A percentile compares a stretch with the other conserved stretches of the same genome.
Evolutionary conservation across 75 land plant genomes (phyloP).

Genomic region (Selaginella moellendorffii): DNA sequence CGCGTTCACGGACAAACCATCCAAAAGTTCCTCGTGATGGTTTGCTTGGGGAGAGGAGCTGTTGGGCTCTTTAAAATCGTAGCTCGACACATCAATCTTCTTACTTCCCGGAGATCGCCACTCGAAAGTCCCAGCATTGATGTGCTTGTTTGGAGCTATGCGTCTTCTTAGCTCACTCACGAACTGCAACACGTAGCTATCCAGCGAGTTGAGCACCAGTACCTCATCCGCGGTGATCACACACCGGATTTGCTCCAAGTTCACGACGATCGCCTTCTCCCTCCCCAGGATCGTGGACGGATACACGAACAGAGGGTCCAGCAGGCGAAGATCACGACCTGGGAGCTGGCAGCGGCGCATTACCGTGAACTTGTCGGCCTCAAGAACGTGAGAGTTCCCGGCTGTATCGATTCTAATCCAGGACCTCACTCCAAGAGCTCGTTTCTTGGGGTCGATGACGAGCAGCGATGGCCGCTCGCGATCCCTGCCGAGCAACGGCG

Average conservation of each 20-base stretch:
- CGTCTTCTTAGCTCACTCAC: not conserved
- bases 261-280: conserved; percentile 1
- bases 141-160: not conserved
- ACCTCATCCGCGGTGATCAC: conserved; percentile 8
- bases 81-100: not conserved
- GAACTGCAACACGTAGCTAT: not conserved
- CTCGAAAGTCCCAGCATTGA: not conserved
- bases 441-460: not conserved
- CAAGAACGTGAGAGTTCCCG: conserved; percentile 3
- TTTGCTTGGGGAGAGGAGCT: too few species aligned
- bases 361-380: conserved; percentile 2
- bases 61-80: too few species aligned
- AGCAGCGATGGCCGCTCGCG: not conserved
- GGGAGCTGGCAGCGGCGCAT: conserved; percentile 3
- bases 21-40: conserved; percentile 3
- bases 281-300: conserved; percentile 5
- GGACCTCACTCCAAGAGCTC: not conserved
- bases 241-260: conserved; percentile 9
- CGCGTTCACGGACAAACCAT: not conserved
- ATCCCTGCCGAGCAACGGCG: not conserved
- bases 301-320: conserved; percentile 5
- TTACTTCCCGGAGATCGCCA: not conserved
- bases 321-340: not conserved
- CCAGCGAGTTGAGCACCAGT: conserved; percentile 1
- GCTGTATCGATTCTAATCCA: conserved; percentile 6